Base-by-base conservation (phyloP, 2,329 filamentous ascomycete species). In the Esteya vermicola region DNA sequence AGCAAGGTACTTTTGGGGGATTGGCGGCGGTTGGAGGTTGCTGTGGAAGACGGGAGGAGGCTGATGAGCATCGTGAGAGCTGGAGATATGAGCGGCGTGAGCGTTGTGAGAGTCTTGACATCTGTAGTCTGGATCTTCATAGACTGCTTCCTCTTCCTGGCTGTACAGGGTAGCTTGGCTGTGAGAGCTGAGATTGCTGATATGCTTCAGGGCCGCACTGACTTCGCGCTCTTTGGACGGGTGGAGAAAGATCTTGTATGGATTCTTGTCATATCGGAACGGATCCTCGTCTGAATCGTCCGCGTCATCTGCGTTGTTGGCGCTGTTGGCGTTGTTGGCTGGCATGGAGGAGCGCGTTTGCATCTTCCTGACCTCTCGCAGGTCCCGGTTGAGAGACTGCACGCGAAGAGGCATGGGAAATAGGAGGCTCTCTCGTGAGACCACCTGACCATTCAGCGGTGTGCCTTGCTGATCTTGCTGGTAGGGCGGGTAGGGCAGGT, bases 221-320 rank as follows among this genome's bases (percentile, higher is more conserved):
- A 68, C 55, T 10, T 68, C 62, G 40, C 59, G 54, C 44, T 68
- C 64, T 41, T 56, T 57, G 2, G 56, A 52, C 4, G 57, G 51
- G 8, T 57, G 52, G 9, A 66, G 47, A 30, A 62, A 62, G 9
- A 53, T 43, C 13, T 53, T 56, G 44, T 64, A 64, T 2, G 52
- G 45, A 9, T 55, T 54, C 26, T 51, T 54, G 46, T 69, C 65
- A 43, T 67, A 70, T 36, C 56, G 55, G 51, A 70, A 70, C 0
- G 61, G 65, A 31, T 69, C 64, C 1, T 56, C 51, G 25, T 57
- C 57, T 0, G 59, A 61, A 6, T 54, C 58, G 21, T 56, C 57
- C 4, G 52, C 31, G 9, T 47, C 49, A 6, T 41, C 46, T 9
- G 52, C 51, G 20, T 41, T 58, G 31, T 43, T 52, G 48, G n/a